A percentile compares a stretch with the other conserved stretches of the same genome.
Conservation (phyloP, 495 filamentous ascomycete species). For the Talaromyces trachyspermus region DNA sequence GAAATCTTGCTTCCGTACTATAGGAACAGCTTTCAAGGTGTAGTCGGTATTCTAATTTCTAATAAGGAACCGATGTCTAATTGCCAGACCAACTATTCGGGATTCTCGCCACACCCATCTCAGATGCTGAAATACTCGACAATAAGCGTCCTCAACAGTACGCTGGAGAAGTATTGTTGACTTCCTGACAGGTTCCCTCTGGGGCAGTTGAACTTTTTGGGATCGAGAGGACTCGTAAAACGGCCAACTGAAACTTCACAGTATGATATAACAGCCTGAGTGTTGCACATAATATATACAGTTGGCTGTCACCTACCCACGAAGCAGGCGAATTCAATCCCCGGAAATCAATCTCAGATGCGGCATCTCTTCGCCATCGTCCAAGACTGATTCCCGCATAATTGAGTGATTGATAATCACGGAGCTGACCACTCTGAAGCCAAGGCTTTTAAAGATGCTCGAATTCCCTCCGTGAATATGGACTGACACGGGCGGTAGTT, state of each 20-base stretch:
- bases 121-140: too few relatives aligned
- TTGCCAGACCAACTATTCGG: too few relatives aligned
- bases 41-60: too few relatives aligned
- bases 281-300: neutral
- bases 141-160: too few relatives aligned
- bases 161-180: too few relatives aligned
- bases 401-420: neutral
- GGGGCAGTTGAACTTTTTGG: neutral
- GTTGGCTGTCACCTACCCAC: conserved; percentile 1
- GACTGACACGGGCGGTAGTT: neutral
- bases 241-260: neutral
- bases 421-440: neutral
- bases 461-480: neutral
- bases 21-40: too few relatives aligned
- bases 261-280: neutral
- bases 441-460: neutral
- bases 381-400: neutral
- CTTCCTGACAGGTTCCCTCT: neutral
- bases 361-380: neutral
- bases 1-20: too few relatives aligned
- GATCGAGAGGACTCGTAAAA: neutral
- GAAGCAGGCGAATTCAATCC: conserved; percentile 2
- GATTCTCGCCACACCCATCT: too few relatives aligned
- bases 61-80: too few relatives aligned
- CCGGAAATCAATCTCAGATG: neutral